A percentile compares a stretch with the other conserved stretches of the same genome.
These are phyloP conservation scores for Coniella lustricola DNA, from an alignment of 2,329 filamentous ascomycete species.

Conservation along the genomic window DNA sequence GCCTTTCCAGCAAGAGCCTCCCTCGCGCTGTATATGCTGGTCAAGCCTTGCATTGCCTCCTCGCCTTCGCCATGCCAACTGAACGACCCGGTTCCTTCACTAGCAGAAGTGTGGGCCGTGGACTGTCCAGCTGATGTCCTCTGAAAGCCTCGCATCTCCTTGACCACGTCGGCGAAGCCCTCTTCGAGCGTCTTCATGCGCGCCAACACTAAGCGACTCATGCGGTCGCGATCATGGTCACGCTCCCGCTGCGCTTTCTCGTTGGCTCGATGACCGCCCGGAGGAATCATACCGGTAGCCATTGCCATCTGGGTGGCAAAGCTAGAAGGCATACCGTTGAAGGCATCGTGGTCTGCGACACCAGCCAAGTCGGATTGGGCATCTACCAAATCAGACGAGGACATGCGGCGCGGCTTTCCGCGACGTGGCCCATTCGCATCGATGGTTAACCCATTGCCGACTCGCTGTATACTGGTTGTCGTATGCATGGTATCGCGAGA, in stretches of 20 bases:
- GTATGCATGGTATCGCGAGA: conserved; percentile 47
- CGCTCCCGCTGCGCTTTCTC: conserved; percentile 24
- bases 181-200: conserved; percentile 92
- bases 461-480: conserved; percentile 40
- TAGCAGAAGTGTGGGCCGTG: conserved; percentile 45
- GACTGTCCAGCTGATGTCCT: conserved; percentile 35
- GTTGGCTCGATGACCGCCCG: conserved; percentile 32
- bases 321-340: conserved; percentile 62
- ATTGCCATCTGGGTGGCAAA: conserved; percentile 77
- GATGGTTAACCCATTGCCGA: conserved; percentile 42
- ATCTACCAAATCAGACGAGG: conserved; percentile 61
- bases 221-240: conserved; percentile 53
- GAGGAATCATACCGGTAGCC: conserved; percentile 53
- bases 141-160: conserved; percentile 64
- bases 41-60: background rate
- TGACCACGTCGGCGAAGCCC: conserved; percentile 79
- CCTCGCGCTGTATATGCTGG: conserved; percentile 27
- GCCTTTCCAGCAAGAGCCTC: conserved; percentile 17
- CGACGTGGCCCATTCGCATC: conserved; percentile 36
- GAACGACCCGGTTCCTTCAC: conserved; percentile 7
- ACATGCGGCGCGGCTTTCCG: conserved; percentile 36
- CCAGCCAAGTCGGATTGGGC: conserved; percentile 58
- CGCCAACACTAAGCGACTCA: conserved; percentile 75
- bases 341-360: conserved; percentile 51
- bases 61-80: conserved; percentile 11